Base-by-base conservation (phyloP, 208 protist species). In the Crithidia brevicula region DNA sequence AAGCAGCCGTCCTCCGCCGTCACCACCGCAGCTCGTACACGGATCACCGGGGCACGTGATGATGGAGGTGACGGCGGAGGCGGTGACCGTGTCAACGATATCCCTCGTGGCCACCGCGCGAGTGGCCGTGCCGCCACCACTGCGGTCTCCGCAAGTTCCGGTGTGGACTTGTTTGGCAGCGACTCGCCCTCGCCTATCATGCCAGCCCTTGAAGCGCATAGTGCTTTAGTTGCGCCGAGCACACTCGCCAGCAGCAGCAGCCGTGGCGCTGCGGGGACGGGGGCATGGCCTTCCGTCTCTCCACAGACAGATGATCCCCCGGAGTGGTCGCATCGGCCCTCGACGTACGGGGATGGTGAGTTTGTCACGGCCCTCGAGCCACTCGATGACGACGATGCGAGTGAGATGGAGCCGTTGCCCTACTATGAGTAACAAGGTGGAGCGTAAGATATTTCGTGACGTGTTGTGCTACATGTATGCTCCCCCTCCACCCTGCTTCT, bases 281-380 rank as follows among this genome's bases (percentile, higher is more conserved):
- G 57, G 5, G 30, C 57, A 2, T 52, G 40, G 28, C 33, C 40
- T 33, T 56, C 43, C 31, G 60, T 42, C 1, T 56, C 25, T 38
- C 38, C 60, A 8, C 27, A 58, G 16, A 58, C 30, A 13, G 43
- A 57, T 3, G 43, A 49, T 13, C 13, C 60, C 18, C 28, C 6
- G 25, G 52, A 47, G 42, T 18, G 18, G 13, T 18, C 36, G 8
- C 28, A 5, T 40, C n/a, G 40, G 27, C 46, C 31, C 31, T 45
- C 45, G 0, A 34, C 23, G 27, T 31, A 42, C 38, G 33, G 9
- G 1, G 60, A 61, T 1, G 28, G 54, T 2, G 70, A 75, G 30
- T 85, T 72, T 27, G 67, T 60, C 2, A 85, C 70, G 13, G 60
- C 74, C 20, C 50, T 85, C 10, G 45, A 75, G 34, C 50, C 74